Base-by-base conservation (phyloP, 257 asterid species). In the Jacaranda mimosifolia region DNA sequence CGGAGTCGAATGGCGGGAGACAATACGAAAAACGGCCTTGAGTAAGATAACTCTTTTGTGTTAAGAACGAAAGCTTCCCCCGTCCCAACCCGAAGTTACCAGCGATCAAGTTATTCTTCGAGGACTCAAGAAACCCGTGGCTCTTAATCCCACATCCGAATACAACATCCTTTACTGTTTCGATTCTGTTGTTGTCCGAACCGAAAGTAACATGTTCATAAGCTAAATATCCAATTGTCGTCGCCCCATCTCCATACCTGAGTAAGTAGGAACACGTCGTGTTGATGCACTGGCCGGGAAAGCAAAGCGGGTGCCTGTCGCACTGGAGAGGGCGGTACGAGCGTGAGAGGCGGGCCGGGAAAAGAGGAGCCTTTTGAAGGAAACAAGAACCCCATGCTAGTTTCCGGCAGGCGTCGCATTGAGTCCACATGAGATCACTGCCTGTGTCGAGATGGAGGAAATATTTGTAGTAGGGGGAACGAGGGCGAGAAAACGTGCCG, bases 101-200 rank as follows among this genome's bases (percentile, higher is more conserved):
- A 0, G 77, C 71, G 9, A 59, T 58, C 3, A 77, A 1, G 68
- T 68, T 77, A 17, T 19, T 4, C 45, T 19, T 56, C 3, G 76
- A 58, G 5, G 81, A 68, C 70, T 77, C 64, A 0, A 0, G 0
- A 18, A 69, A 77, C 3, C 75, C 80, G 42, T 4, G 67, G 73
- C 74, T 80, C 45, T 38, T 3, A 7, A 80, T 70, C 9, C 84
- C 80, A 52, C 84, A 80, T 1, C 83, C 80, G 10, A 80, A 80
- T 2, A 80, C 80, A 1, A 68, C 36, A 6, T 70, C 38, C 11
- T 35, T 6, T 17, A 72, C 9, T 1, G 67, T 64, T 15, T 46
- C 76, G 3, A 21, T 17, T 32, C 18, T 42, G 17, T 53, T 45
- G 0, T 36, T 14, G 53, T 52, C 58, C 1, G 78, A 53, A 11